Conservation (phyloP, 129 eudicot species). For the Escallonia herrerae region DNA sequence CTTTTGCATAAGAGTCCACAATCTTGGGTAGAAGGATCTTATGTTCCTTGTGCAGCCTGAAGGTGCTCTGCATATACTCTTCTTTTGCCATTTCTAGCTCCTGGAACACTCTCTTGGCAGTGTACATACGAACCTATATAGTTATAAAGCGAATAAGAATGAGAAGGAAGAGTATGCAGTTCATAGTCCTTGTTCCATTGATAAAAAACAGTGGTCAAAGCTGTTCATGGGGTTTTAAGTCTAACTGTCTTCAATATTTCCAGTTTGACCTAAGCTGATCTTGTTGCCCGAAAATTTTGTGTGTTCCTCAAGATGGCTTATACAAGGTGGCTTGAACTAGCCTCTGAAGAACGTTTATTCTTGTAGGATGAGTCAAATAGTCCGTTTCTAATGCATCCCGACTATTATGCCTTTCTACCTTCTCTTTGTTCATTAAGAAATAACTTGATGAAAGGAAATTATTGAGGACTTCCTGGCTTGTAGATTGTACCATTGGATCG, state of each 20-base stretch:
- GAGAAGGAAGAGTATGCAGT: background rate
- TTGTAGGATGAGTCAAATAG: too few species aligned
- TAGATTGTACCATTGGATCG: conserved; percentile 63
- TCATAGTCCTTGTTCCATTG: too few species aligned
- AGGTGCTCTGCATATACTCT: conserved; percentile 58
- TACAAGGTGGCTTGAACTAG: too few species aligned
- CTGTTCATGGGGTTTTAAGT: background rate
- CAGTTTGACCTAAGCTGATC: too few species aligned
- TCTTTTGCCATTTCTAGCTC: conserved; percentile 86
- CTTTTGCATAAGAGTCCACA: conserved; percentile 66
- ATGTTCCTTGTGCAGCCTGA: conserved; percentile 48
- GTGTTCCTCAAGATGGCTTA: too few species aligned
- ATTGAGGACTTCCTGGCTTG: background rate
- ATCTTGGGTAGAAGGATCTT: conserved; percentile 61
- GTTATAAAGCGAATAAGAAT: background rate
- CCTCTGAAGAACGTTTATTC: too few species aligned
- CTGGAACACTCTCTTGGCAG: conserved; percentile 63
- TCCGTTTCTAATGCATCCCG: too few species aligned
- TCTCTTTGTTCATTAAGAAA: background rate
- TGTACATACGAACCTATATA: conserved; percentile 57
- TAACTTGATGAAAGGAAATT: background rate
- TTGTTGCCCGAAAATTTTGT: too few species aligned
- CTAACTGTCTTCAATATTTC: too few species aligned
- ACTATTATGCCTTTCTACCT: too few species aligned
- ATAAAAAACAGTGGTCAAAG: background rate